A percentile compares a stretch with the other conserved stretches of the same genome.
Evolutionary conservation across 129 eudicot genomes (phyloP).

Genomic region (Flaveria bidentis): DNA sequence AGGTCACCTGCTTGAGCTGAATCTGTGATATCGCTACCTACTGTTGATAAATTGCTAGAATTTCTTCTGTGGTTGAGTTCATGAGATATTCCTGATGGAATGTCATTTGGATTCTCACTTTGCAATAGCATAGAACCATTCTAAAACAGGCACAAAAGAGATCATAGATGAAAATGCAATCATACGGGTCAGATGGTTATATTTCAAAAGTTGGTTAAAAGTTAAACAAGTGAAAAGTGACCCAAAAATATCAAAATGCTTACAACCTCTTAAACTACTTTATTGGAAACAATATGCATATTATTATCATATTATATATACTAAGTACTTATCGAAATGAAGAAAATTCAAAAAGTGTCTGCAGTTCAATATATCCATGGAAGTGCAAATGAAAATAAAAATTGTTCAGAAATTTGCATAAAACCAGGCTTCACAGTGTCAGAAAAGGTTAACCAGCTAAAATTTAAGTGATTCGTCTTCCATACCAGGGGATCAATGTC

Average conservation of each 20-base stretch:
- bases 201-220: neutral
- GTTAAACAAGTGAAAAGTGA: neutral
- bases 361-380: neutral
- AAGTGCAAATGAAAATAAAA: slow-evolving; percentile 9
- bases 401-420: neutral
- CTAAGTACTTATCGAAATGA: neutral
- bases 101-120: slow-evolving; percentile 51
- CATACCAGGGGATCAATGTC: slow-evolving; percentile 16
- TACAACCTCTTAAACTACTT: slow-evolving; percentile 1
- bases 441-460: slow-evolving; percentile 4
- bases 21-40: slow-evolving; percentile 70
- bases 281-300: neutral
- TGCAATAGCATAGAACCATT: slow-evolving; percentile 54
- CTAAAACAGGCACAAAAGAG: slow-evolving; percentile 18
- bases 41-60: slow-evolving; percentile 65
- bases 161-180: slow-evolving; percentile 1
- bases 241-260: neutral
- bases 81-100: slow-evolving; percentile 35
- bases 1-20: slow-evolving; percentile 83
- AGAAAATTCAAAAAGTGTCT: neutral
- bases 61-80: slow-evolving; percentile 44
- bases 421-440: slow-evolving; percentile 3
- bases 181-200: neutral
- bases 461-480: neutral
- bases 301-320: neutral